Percentiles rank a stretch among this genome's conserved stretches.
These are phyloP conservation scores for Penicillium odoratum DNA, from an alignment of 495 filamentous ascomycete species.

Conservation along the genomic window DNA sequence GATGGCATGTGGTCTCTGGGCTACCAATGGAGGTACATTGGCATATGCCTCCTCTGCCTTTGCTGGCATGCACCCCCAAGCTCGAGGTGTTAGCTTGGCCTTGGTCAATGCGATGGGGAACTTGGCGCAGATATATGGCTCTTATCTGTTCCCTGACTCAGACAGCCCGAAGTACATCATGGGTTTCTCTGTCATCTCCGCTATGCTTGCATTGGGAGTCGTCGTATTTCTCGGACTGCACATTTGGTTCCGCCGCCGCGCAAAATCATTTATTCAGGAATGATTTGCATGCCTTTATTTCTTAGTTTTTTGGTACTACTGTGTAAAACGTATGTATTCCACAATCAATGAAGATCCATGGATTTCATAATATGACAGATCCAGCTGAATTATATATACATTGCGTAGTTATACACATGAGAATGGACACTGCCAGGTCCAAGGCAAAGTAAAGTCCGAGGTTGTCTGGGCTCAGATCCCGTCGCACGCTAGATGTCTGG, in stretches of 20 bases:
- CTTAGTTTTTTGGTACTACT: background rate
- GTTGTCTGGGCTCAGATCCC: too few species aligned
- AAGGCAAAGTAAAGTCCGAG: too few species aligned
- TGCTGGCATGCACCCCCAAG: constrained; percentile 30
- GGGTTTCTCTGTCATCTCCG: constrained; percentile 41
- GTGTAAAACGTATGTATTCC: background rate
- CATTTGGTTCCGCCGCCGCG: constrained; percentile 26
- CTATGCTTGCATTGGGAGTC: constrained; percentile 40
- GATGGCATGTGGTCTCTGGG: constrained; percentile 51
- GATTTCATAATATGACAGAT: too few species aligned
- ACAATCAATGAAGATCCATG: background rate
- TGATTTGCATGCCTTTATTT: background rate
- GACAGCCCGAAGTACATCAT: constrained; percentile 39
- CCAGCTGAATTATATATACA: too few species aligned
- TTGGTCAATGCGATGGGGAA: constrained; percentile 53
- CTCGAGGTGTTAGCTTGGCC: constrained; percentile 46
- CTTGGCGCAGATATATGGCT: constrained; percentile 52
- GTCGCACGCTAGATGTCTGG: too few species aligned
- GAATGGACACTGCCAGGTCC: too few species aligned
- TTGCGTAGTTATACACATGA: too few species aligned
- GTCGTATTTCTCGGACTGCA: constrained; percentile 30
- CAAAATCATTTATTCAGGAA: constrained; percentile 3
- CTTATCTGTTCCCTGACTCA: constrained; percentile 33
- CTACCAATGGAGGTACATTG: constrained; percentile 44
- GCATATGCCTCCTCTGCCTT: constrained; percentile 47